Evolutionary conservation across 208 protist genomes (phyloP), one percentile per base, ranked within the genome.

Genomic region (Phytomonas sp.): DNA sequence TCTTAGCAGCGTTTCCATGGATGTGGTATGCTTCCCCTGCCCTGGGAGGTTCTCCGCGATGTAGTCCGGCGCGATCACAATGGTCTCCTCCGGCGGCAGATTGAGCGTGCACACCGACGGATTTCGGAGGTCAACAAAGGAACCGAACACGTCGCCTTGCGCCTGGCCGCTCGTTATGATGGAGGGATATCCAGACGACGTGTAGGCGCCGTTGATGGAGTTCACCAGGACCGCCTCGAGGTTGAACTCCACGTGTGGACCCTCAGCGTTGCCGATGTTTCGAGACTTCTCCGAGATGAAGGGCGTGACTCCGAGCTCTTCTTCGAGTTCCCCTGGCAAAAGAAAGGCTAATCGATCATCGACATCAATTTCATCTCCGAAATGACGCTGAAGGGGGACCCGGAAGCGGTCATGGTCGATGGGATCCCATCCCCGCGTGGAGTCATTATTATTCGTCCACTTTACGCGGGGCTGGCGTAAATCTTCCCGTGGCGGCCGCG

Each of bases 121-220:
- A 66, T 76, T 90, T 28, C 75, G 75, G 0, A 87, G 75, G 64
- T 95, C 89, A 0, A 91, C 81, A 67, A 90, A 92, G 40, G 83
- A 81, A 34, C 83, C 83, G 68, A 92, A 91, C 37, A 92, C 78
- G 36, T 68, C 66, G 32, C 74, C 78, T 61, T 74, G 69, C 11
- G 74, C 51, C 72, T 70, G 75, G 69, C 75, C 76, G 46, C 71
- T 36, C 1, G 76, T 78, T 23, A 77, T 67, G 37, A 85, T 74
- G n/a, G 79, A 83, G 0, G 87, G 89, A 43, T 93, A 95, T 1
- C 89, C 87, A 37, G 70, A 85, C 0, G 84, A 87, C 13, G 84
- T 86, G 78, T 95, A 90, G 29, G 89, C 89, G 62, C 78, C 81
- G 65, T 76, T 81, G 66, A 95, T 81, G 0, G 84, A 77, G 72